These are phyloP conservation scores for Diaporthe ilicicola DNA, from an alignment of 2,329 filamentous ascomycete genomes.

Conservation along the genomic window DNA sequence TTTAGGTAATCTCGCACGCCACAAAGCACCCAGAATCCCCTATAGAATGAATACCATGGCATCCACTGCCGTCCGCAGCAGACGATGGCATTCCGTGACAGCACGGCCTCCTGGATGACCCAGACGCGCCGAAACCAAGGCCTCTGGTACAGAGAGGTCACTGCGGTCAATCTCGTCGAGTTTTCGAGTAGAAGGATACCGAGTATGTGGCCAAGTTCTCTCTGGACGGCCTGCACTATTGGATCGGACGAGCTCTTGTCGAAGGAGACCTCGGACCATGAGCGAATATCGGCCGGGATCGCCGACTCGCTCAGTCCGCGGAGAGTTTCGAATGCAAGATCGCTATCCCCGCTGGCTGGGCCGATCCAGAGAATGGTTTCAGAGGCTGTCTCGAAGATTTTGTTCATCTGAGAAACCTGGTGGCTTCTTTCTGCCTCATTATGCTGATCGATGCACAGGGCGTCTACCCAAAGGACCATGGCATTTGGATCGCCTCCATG, in stretches of 20 bases:
- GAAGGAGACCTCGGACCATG: constrained; percentile 4
- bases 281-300: background rate
- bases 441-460: constrained; percentile 13
- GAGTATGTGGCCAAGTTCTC: background rate
- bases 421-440: background rate
- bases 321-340: background rate
- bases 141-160: constrained; percentile 1
- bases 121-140: constrained; percentile 1
- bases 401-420: constrained; percentile 6
- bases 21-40: background rate
- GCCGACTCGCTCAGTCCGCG: background rate
- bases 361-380: constrained; percentile 1
- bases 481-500: background rate
- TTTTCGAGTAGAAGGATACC: background rate
- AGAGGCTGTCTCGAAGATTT: background rate
- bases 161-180: background rate
- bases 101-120: background rate
- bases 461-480: constrained; percentile 10
- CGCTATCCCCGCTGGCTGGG: background rate
- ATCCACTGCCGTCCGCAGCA: background rate
- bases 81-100: background rate
- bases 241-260: background rate
- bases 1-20: constrained; percentile 3
- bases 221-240: background rate
- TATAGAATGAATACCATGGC: background rate